phyloP scores from a whole-genome alignment of 2,329 filamentous ascomycete species.

The Xylaria sp. region DNA sequence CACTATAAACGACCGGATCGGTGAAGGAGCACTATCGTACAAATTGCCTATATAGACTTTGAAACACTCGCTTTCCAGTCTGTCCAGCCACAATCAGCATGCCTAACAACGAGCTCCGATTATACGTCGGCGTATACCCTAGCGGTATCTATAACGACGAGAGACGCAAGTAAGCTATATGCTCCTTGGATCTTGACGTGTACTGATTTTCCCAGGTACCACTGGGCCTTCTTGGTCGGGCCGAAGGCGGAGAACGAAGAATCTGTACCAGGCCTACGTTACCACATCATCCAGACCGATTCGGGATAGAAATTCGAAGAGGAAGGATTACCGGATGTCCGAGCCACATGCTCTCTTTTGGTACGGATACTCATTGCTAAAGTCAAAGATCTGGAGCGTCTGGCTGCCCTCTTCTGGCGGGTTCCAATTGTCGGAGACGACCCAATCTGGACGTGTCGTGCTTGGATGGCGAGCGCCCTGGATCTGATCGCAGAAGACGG shows the following conservation, averaged over 20 bases:
- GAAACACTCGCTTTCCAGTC: background rate
- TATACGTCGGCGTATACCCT: conserved; percentile 9
- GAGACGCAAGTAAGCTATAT: conserved; percentile 1
- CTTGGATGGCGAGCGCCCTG: conserved; percentile 11
- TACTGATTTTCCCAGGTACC: conserved; percentile 5
- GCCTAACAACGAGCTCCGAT: conserved; percentile 3
- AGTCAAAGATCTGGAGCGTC: conserved; percentile 9
- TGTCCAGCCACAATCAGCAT: background rate
- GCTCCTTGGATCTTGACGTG: background rate
- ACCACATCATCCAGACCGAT: background rate
- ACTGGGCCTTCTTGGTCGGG: conserved; percentile 17
- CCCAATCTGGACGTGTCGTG: conserved; percentile 12
- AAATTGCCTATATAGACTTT: too few species aligned
- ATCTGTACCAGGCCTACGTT: background rate
- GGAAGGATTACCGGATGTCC: background rate
- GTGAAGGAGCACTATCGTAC: too few species aligned
- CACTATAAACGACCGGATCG: too few species aligned
- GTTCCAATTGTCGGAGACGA: background rate
- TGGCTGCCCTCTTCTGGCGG: background rate
- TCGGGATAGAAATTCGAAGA: background rate
- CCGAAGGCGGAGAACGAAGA: background rate
- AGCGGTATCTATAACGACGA: background rate
- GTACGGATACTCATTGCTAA: conserved; percentile 16
- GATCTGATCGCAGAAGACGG: conserved; percentile 2
- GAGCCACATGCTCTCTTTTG: background rate